Conservation (phyloP, 2,329 filamentous ascomycete species). For the Akanthomyces dipterigenus region DNA sequence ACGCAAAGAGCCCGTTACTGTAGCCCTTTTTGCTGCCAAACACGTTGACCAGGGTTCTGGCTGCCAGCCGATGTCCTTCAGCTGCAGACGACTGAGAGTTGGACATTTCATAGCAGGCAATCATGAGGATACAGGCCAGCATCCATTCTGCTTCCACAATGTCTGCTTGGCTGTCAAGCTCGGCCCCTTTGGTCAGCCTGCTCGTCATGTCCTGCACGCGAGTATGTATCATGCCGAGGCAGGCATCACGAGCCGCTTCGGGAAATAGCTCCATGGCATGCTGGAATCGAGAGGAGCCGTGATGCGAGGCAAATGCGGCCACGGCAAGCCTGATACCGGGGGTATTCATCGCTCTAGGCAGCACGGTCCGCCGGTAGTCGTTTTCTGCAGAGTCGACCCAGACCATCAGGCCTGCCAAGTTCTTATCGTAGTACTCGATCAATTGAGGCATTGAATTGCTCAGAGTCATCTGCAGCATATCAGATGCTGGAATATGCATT, state of each 20-base stretch:
- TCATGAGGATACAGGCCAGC: constrained; percentile 23
- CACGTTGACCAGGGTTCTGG: constrained; percentile 23
- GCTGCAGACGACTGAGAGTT: constrained; percentile 20
- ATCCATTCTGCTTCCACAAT: constrained; percentile 24
- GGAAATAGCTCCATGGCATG: constrained; percentile 19
- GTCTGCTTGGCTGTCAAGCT: constrained; percentile 18
- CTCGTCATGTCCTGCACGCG: constrained; percentile 21
- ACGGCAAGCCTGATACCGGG: constrained; percentile 24
- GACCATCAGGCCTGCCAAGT: constrained; percentile 25
- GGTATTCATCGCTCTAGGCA: constrained; percentile 20
- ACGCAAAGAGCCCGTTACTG: constrained; percentile 20
- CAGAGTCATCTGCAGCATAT: not conserved
- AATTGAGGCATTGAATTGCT: constrained; percentile 18
- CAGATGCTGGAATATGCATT: not conserved
- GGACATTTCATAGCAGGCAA: constrained; percentile 24
- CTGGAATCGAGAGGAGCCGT: constrained; percentile 19
- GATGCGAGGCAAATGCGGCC: constrained; percentile 23
- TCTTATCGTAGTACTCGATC: constrained; percentile 24
- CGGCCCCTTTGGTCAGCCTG: constrained; percentile 17
- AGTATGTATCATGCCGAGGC: constrained; percentile 19
- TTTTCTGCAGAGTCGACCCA: constrained; percentile 26
- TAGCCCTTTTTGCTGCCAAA: constrained; percentile 18
- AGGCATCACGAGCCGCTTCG: constrained; percentile 23
- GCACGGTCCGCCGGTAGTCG: constrained; percentile 21
- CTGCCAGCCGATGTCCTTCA: constrained; percentile 23